Evolutionary conservation across 352 stramenopile genomes (phyloP).

Genomic region (Phytopythium sindhum): DNA sequence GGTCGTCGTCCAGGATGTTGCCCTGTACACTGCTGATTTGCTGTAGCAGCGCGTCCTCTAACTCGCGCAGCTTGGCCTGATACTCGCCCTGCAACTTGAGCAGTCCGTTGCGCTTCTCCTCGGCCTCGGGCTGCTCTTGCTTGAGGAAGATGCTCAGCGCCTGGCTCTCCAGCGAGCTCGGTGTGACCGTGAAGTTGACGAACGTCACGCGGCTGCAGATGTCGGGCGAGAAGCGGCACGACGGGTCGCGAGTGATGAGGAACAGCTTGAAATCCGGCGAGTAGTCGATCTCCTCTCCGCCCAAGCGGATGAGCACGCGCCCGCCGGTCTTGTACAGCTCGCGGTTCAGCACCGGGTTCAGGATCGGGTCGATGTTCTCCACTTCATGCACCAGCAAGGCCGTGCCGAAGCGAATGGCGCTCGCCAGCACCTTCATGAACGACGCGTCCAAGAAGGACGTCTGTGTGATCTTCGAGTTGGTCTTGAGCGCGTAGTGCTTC

Average conservation of each 20-base stretch:
- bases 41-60: constrained; percentile 98
- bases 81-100: constrained; percentile 98
- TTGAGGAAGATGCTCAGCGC: constrained; percentile 95
- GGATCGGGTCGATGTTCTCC: constrained; percentile 98
- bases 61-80: constrained; percentile 93
- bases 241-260: constrained; percentile 97
- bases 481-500: constrained; percentile 94
- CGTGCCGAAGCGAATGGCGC: constrained; percentile 98
- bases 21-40: constrained; percentile 98
- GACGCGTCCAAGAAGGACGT: constrained; percentile 99
- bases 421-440: constrained; percentile 99
- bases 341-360: constrained; percentile 99
- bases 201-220: constrained; percentile 98
- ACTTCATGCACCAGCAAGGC: constrained; percentile 99
- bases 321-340: constrained; percentile 98
- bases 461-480: constrained; percentile 93
- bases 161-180: constrained; percentile 97
- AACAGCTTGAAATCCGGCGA: constrained; percentile 98
- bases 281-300: constrained; percentile 99
- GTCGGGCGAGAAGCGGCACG: constrained; percentile 97
- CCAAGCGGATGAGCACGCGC: constrained; percentile 96
- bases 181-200: constrained; percentile 99
- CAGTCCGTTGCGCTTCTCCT: constrained; percentile 94
- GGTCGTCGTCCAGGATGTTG: constrained; percentile 99
- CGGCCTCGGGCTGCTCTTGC: constrained; percentile 96